Evolutionary conservation across 2,329 filamentous ascomycete genomes (phyloP).

Genomic region (Paraphaeosphaeria minitans): DNA sequence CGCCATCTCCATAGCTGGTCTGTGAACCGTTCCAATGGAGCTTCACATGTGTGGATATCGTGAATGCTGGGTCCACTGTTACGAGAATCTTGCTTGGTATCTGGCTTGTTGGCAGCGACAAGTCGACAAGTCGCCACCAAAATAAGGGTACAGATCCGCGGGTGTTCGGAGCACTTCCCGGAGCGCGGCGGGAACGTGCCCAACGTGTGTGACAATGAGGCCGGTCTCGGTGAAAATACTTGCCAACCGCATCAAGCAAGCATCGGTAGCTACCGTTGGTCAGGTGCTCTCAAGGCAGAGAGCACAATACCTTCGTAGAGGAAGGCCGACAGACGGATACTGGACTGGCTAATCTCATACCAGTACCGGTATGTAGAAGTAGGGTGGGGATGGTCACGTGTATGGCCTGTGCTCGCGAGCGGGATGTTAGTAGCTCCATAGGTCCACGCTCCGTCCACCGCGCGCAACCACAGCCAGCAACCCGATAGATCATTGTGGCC

Average conservation of each 20-base stretch:
- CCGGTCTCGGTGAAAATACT: background rate
- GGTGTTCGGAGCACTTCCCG: constrained; percentile 1
- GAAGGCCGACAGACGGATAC: too few relatives aligned
- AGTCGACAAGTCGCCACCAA: constrained; percentile 24
- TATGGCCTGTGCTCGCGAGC: too few relatives aligned
- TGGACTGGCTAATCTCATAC: too few relatives aligned
- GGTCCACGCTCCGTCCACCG: too few relatives aligned
- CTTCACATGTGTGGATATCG: constrained; percentile 33
- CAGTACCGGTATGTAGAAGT: too few relatives aligned
- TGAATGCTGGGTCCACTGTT: constrained; percentile 37
- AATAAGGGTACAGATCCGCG: constrained; percentile 13
- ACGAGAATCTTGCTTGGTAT: constrained; percentile 29
- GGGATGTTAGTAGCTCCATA: too few relatives aligned
- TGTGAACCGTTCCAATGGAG: constrained; percentile 6
- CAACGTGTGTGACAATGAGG: too few relatives aligned
- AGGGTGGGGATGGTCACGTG: too few relatives aligned
- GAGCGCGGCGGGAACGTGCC: background rate
- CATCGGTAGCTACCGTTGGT: background rate
- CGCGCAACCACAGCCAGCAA: background rate
- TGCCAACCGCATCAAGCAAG: background rate
- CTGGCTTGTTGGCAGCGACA: constrained; percentile 18
- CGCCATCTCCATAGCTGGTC: background rate
- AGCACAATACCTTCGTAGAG: too few relatives aligned
- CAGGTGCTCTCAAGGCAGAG: too few relatives aligned
- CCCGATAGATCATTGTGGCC: constrained; percentile 10